Evolutionary conservation across 768 basidiomycete genomes (phyloP), one percentile per base, ranked within the genome.

Genomic region (Coprinellus aureogranulatus): DNA sequence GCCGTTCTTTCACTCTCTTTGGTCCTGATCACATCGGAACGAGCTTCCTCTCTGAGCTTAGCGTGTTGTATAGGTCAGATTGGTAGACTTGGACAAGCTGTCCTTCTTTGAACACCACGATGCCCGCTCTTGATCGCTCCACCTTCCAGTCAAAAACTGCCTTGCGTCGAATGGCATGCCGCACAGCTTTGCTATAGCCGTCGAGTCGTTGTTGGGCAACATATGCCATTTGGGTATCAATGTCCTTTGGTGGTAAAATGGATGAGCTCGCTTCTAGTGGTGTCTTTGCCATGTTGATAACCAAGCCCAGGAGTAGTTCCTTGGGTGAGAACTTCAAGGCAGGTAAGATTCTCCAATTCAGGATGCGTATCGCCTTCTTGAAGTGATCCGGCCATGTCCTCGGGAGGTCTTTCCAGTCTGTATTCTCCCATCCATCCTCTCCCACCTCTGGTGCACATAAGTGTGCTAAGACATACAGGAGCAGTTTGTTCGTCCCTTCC

Each of bases 381-480:
- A 50, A 14, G 49, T 50, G 49, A 14, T 22, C 49, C 22, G 49
- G 49, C 49, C 49, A 50, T 57, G 62, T 28, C 61, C 55, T 11
- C 58, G n/a, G n/a, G n/a, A 42, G 20, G 45, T 51, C 22, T 25
- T 59, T n/a, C 20, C n/a, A n/a, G n/a, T n/a, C n/a, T n/a, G 41
- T 44, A n/a, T 8, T 8, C 6, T 44, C 41, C 5, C 20, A 53
- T 59, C 62, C 61, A 18, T 72, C 68, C 26, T 72, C 67, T 0
- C 68, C 66, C 0, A 73, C 28, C 1, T 67, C 63, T 1, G 76
- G 76, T 9, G 68, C 65, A 39, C 76, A 77, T 4, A 77, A 49
- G 0, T 67, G 42, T 20, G 62, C 62, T 1, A 79, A 58, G 0
- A 61, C 14, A 8, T 64, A 50, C 0, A 78, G 61, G 0, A 78